Base-by-base conservation (phyloP, 2,329 filamentous ascomycete genomes). In the Talaromyces sp. region DNA sequence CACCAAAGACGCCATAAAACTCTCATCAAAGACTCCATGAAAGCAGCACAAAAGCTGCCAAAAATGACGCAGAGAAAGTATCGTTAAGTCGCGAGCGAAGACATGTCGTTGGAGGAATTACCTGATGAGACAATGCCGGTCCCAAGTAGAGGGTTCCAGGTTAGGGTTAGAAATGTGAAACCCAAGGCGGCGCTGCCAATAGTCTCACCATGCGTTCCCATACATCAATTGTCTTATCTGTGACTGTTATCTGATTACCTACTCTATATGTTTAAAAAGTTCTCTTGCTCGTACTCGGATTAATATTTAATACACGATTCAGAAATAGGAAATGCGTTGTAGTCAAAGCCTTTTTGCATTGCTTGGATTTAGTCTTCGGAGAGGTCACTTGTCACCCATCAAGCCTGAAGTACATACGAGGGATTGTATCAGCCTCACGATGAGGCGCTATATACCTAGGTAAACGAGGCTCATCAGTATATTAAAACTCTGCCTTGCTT, bases 81-180 rank as follows among this genome's bases (percentile, higher is more conserved):
- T 29, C 11, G 15, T 31, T 31, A 27, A 31, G 49, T 25, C 19
- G 45, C 22, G 17, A 51, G n/a, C 27, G 17, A 53, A 31, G n/a
- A 10, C 11, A 36, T 34, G 11, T 15, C 25, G 53, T 56, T 38
- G 29, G 29, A 22, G 53, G 53, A 38, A 15, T 7, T 25, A 36
- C 19, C 5, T 25, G 34, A 31, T 59, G 56, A 59, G 56, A 59
- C 56, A 45, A 7, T 45, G 15, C 36, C 13, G 15, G 56, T 59
- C 25, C 36, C 36, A 31, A 29, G 38, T 59, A 29, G 43, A 36
- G 34, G 34, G 34, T 36, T 36, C 34, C 34, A 36, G 34, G 17
- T 45, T 59, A 59, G 36, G 56, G 56, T 59, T 59, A 31, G 56
- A 43, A 29, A 36, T 36, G n/a, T 47, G 36, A 25, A 47, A 58